phyloP scores from a whole-genome alignment of 2,329 filamentous ascomycete species.

The Alternaria arborescens region DNA sequence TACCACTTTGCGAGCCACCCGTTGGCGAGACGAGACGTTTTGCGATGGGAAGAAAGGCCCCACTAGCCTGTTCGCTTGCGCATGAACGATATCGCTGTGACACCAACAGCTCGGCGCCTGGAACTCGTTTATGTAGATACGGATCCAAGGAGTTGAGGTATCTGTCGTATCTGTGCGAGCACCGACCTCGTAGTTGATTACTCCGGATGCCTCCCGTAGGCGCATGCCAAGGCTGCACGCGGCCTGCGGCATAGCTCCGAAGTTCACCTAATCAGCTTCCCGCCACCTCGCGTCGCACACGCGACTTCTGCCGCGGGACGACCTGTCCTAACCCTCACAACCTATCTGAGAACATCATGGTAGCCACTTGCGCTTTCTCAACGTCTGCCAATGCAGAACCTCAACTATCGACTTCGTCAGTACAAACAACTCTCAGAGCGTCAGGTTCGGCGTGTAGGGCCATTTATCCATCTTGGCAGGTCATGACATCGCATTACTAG shows the following conservation, averaged over 20 bases:
- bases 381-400: not conserved
- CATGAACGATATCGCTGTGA: not conserved
- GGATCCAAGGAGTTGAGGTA: not conserved
- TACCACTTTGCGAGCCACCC: not conserved
- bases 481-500: conserved; percentile 15
- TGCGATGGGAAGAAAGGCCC: not conserved
- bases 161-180: not conserved
- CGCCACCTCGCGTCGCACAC: not conserved
- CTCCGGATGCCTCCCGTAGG: not conserved
- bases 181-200: not conserved
- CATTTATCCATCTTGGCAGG: conserved; percentile 32
- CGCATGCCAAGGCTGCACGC: conserved; percentile 1
- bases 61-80: conserved; percentile 1
- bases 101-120: conserved; percentile 4
- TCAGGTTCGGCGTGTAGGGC: conserved; percentile 19
- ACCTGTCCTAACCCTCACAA: not conserved
- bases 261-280: not conserved
- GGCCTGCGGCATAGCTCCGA: not conserved
- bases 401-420: not conserved
- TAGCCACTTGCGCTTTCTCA: not conserved
- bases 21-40: not conserved
- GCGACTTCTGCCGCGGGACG: not conserved
- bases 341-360: not conserved
- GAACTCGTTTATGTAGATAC: not conserved
- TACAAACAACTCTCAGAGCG: not conserved